Conservation (phyloP, 768 basidiomycete species). For the Sistotremastrum suecicum region DNA sequence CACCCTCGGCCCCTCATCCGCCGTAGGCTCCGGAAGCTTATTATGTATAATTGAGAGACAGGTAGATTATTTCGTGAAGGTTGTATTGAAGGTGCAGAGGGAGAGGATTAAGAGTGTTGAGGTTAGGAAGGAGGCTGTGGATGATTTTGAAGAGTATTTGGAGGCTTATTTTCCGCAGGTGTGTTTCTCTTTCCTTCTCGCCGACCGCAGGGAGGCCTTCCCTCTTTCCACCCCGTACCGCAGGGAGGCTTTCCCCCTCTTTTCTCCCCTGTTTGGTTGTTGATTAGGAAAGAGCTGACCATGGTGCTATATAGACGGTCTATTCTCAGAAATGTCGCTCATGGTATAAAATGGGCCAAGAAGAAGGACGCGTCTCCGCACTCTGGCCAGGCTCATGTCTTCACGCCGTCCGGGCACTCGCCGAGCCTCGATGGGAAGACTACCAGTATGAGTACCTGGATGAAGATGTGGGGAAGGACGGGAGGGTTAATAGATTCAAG, state of each 20-base stretch:
- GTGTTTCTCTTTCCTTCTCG: constrained; percentile 4
- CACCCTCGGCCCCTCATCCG: constrained; percentile 40
- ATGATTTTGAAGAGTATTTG: constrained; percentile 47
- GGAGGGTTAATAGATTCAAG: constrained; percentile 28
- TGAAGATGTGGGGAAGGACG: no score
- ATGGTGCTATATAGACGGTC: constrained; percentile 28
- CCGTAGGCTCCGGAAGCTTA: constrained; percentile 40
- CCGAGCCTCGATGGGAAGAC: constrained; percentile 52
- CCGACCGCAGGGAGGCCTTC: not conserved
- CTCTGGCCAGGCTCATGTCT: constrained; percentile 49
- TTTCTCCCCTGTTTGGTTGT: not conserved
- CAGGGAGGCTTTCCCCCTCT: constrained; percentile 31
- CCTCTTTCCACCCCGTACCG: constrained; percentile 2
- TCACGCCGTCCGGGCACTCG: constrained; percentile 34
- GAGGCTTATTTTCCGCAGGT: constrained; percentile 29
- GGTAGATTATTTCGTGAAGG: constrained; percentile 41
- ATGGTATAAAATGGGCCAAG: constrained; percentile 52
- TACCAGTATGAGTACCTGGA: constrained; percentile 37
- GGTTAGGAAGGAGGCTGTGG: constrained; percentile 40
- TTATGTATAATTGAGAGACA: constrained; percentile 40
- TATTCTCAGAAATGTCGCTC: constrained; percentile 43
- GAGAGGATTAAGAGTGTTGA: constrained; percentile 52
- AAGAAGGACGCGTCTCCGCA: constrained; percentile 40
- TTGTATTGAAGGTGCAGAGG: constrained; percentile 43
- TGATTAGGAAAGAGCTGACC: not conserved